Conservation (phyloP, 2,329 filamentous ascomycete species). For the Talaromyces sp. region DNA sequence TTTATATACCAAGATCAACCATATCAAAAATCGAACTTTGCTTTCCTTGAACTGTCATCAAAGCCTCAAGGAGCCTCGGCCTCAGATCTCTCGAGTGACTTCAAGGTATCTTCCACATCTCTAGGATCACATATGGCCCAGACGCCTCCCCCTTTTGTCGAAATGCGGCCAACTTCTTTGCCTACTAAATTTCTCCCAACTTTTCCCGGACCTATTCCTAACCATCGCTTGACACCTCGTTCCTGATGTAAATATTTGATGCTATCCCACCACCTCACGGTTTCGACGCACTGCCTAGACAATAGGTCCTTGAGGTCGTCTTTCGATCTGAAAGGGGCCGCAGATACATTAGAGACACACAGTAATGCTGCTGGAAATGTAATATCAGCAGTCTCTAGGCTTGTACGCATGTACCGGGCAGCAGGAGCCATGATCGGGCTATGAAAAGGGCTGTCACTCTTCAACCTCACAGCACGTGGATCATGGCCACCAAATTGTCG, state of each 20-base stretch:
- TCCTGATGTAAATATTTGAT: conserved; percentile 86
- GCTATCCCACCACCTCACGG: conserved; percentile 90
- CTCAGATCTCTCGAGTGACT: conserved; percentile 64
- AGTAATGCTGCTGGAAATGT: conserved; percentile 71
- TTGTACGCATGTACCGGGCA: conserved; percentile 65
- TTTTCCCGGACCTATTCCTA: conserved; percentile 90
- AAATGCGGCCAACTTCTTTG: conserved; percentile 84
- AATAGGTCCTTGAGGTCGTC: conserved; percentile 75
- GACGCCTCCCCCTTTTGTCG: conserved; percentile 82
- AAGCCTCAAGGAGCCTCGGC: conserved; percentile 15
- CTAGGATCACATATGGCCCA: conserved; percentile 84
- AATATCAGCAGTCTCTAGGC: conserved; percentile 64
- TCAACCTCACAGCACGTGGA: conserved; percentile 78
- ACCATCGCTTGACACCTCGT: conserved; percentile 75
- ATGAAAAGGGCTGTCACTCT: conserved; percentile 87
- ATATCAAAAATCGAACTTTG: background rate
- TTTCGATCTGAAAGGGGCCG: conserved; percentile 69
- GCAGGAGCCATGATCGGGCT: conserved; percentile 88
- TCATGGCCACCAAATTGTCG: conserved; percentile 89
- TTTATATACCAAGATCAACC: background rate
- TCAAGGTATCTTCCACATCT: conserved; percentile 67
- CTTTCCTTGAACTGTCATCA: background rate
- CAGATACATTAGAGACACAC: conserved; percentile 83
- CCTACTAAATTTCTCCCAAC: conserved; percentile 90
- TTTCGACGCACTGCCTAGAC: conserved; percentile 81